Percentiles rank a stretch among this genome's conserved stretches.
phyloP scores from a whole-genome alignment of 164 flowering plant genomes.

The Dillenia turbinata region DNA sequence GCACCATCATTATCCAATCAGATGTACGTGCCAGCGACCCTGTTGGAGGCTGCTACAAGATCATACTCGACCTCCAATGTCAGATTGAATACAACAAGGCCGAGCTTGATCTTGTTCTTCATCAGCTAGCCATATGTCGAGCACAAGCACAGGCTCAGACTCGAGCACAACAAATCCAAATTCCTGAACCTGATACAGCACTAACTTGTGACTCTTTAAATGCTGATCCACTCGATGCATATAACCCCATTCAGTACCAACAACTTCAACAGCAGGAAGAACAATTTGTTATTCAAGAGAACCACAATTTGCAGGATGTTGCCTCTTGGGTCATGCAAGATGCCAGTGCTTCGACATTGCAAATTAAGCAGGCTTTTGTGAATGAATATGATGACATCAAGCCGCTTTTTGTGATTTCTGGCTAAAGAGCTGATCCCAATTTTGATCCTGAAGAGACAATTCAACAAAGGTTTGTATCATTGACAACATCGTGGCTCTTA shows the following conservation, averaged over 20 bases:
- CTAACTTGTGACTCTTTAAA: background rate
- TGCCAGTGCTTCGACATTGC: background rate
- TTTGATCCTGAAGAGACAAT: too few relatives aligned
- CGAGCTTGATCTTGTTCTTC: constrained; percentile 40
- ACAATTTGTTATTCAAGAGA: background rate
- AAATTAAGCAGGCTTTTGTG: background rate
- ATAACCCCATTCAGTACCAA: background rate
- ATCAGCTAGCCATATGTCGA: constrained; percentile 31
- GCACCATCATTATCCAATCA: constrained; percentile 51
- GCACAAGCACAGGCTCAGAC: constrained; percentile 5
- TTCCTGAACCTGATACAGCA: background rate
- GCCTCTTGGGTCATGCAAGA: background rate
- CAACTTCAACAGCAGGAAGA: background rate
- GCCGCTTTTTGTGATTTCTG: constrained; percentile 12
- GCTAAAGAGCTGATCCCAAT: background rate
- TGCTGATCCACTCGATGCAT: background rate
- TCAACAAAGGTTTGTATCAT: too few relatives aligned
- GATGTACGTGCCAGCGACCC: constrained; percentile 56
- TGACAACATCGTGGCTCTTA: too few relatives aligned
- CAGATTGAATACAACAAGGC: constrained; percentile 25
- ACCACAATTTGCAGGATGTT: background rate
- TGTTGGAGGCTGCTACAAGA: constrained; percentile 48
- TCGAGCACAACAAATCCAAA: background rate
- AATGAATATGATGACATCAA: constrained; percentile 9
- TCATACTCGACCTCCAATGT: constrained; percentile 28